A percentile compares a stretch with the other conserved stretches of the same genome.
phyloP scores from a whole-genome alignment of 2,329 filamentous ascomycete species.

The Botrytis sinoallii region DNA sequence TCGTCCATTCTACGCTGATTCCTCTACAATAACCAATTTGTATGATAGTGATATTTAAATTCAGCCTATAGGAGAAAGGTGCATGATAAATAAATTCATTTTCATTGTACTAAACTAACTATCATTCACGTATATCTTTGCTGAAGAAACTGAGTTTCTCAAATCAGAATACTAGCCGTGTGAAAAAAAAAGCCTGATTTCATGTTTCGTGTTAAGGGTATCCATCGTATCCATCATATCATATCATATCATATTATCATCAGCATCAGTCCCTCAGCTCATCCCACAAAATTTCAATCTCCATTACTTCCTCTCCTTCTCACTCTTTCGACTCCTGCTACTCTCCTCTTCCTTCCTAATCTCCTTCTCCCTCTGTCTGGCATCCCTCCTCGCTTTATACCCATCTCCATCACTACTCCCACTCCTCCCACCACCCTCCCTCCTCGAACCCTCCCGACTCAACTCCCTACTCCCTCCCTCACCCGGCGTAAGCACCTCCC shows the following conservation, averaged over 20 bases:
- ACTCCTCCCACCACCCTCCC: background rate
- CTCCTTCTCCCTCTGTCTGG: conserved; percentile 14
- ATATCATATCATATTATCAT: conserved; percentile 8
- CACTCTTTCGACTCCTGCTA: conserved; percentile 2
- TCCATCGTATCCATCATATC: background rate
- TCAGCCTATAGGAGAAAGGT: background rate
- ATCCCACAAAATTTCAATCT: background rate
- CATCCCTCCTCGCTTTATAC: conserved; percentile 19
- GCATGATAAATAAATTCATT: background rate
- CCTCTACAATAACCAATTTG: too few species aligned
- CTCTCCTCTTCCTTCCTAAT: conserved; percentile 9
- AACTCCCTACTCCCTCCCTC: conserved; percentile 17
- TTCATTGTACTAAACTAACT: background rate
- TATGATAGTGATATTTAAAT: too few species aligned
- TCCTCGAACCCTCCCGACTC: background rate
- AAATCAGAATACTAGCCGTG: background rate
- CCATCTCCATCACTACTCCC: background rate
- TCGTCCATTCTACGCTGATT: background rate
- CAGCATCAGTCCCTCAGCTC: background rate
- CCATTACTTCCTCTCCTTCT: background rate
- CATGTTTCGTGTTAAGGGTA: background rate
- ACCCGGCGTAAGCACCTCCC: conserved; percentile 22
- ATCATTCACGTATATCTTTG: background rate
- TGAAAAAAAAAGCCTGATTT: background rate
- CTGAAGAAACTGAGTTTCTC: background rate